Evolutionary conservation across 1,284 basidiomycete species (phyloP).

Genomic region (Rhodotorula sp.): DNA sequence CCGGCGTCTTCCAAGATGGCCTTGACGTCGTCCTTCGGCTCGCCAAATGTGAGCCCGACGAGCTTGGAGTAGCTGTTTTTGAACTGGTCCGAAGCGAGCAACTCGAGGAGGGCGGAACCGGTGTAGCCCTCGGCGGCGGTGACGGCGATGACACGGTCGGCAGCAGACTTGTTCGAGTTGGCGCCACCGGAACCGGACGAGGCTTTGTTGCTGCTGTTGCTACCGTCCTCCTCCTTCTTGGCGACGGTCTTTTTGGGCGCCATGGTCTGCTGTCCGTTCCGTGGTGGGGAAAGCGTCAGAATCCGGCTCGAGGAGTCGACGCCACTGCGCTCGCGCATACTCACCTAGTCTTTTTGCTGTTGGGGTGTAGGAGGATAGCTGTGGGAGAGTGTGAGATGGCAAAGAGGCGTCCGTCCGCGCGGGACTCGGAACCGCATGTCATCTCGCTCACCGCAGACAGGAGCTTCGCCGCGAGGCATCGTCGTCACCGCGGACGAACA

Average conservation of each 20-base stretch:
- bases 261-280: background rate
- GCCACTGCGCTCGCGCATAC: background rate
- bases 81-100: constrained; percentile 6
- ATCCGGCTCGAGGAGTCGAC: background rate
- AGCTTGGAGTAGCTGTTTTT: constrained; percentile 5
- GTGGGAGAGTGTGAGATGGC: too few species aligned
- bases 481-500: background rate
- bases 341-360: too few species aligned
- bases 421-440: background rate
- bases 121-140: constrained; percentile 12
- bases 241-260: background rate
- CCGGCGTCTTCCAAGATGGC: constrained; percentile 4
- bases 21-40: constrained; percentile 2
- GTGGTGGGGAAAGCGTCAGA: too few species aligned
- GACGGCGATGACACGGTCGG: constrained; percentile 8
- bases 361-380: too few species aligned
- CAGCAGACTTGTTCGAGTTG: background rate
- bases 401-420: too few species aligned
- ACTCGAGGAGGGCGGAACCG: constrained; percentile 11
- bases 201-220: background rate
- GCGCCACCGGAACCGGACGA: background rate
- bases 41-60: constrained; percentile 17
- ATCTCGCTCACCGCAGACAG: background rate
- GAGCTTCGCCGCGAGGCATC: background rate
- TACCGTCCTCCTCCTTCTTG: too few species aligned